Conservation (phyloP, 2,329 filamentous ascomycete species). For the Coniella vitis region DNA sequence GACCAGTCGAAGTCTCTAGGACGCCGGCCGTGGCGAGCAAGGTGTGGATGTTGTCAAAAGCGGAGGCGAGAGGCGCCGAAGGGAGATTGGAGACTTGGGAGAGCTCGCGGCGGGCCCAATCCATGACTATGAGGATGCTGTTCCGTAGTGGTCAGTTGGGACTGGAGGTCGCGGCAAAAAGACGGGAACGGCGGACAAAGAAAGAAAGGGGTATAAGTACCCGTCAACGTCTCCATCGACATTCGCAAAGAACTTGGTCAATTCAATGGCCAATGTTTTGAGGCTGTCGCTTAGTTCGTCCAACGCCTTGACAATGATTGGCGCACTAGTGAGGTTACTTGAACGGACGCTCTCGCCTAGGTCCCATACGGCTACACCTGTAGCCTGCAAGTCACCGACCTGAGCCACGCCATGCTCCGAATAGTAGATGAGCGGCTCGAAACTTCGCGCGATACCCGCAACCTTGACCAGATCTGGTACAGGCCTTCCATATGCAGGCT, state of each 20-base stretch:
- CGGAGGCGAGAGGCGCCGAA: slow-evolving; percentile 57
- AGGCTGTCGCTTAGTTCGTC: slow-evolving; percentile 81
- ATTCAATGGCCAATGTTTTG: slow-evolving; percentile 74
- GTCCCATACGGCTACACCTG: slow-evolving; percentile 90
- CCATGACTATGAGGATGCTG: slow-evolving; percentile 88
- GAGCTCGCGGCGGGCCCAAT: slow-evolving; percentile 87
- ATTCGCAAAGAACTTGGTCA: slow-evolving; percentile 88
- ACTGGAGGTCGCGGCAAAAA: neutral
- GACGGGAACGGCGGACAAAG: neutral
- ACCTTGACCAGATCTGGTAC: slow-evolving; percentile 87
- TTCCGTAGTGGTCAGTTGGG: neutral
- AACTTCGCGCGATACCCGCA: slow-evolving; percentile 79
- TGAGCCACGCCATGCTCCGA: slow-evolving; percentile 83
- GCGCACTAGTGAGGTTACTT: slow-evolving; percentile 85
- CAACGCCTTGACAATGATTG: slow-evolving; percentile 76
- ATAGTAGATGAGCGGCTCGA: slow-evolving; percentile 92
- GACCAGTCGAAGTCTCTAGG: slow-evolving; percentile 45
- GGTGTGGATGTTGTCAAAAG: slow-evolving; percentile 78
- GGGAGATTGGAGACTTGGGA: slow-evolving; percentile 58
- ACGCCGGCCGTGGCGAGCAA: slow-evolving; percentile 60
- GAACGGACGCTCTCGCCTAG: slow-evolving; percentile 82
- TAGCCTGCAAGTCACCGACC: slow-evolving; percentile 82
- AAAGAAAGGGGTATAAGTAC: slow-evolving; percentile 32
- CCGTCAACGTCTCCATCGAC: slow-evolving; percentile 89
- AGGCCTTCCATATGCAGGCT: slow-evolving; percentile 58